Base-by-base conservation (phyloP, 2,329 filamentous ascomycete genomes). In the Penicillium sp. region DNA sequence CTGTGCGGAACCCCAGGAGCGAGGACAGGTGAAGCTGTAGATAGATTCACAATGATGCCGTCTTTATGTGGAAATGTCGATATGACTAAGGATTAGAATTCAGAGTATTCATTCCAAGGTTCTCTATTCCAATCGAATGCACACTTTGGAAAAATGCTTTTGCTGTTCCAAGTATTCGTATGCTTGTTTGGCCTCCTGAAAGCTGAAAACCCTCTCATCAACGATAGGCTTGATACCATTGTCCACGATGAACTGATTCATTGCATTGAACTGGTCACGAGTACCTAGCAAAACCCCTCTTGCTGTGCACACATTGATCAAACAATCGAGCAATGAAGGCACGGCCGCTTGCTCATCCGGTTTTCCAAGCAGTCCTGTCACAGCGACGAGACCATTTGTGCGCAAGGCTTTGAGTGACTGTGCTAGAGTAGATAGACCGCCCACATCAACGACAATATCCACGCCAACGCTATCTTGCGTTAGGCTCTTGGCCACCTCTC, bases 391-490 rank as follows among this genome's bases (percentile, higher is more conserved):
- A 21, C 81, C 81, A 52, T 82, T 81, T 18, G 80, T 74, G 31
- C 70, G 69, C 32, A 79, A 62, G 3, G 76, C 74, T 57, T 74
- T 71, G 13, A 77, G 60, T 16, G 52, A 73, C 64, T 82, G 78
- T 13, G 70, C 70, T 64, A 85, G 73, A 1, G 82, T 84, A 10
- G 70, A 75, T 0, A 76, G 74, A 0, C 83, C 83, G 22, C 83
- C 83, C 4, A 85, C 81, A 64, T 86, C 83, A 31, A 86, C 65
- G 39, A 86, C 71, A 54, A 82, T 75, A 58, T 83, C 74, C 3
- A 84, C 79, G 11, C 84, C 84, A 2, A 61, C 62, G 1, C 71
- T 71, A 9, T 69, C 65, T 0, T 77, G 74, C 0, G 82, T 83
- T 5, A 84, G 67, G 47, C 71, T 73, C 58, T 78, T 78, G 0